Conservation (phyloP, 169 alveolate species). For the Plasmodium inui region DNA sequence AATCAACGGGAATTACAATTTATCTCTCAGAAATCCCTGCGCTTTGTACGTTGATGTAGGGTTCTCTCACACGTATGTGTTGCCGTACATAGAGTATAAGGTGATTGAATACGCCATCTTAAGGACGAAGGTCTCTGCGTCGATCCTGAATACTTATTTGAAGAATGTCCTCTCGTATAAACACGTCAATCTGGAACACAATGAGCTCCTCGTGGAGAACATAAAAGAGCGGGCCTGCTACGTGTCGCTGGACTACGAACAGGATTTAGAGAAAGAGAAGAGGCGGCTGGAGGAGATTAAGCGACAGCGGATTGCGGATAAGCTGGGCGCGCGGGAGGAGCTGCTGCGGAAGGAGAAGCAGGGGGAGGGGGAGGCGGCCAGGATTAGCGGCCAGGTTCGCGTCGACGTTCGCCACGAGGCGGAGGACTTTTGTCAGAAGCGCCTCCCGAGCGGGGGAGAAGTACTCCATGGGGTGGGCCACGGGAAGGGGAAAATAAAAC, state of each 20-base stretch:
- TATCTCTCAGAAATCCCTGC: slow-evolving; percentile 79
- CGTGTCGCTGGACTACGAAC: slow-evolving; percentile 75
- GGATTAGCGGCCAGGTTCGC: neutral
- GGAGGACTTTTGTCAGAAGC: neutral
- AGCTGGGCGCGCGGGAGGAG: slow-evolving; percentile 16
- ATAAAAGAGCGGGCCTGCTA: slow-evolving; percentile 80
- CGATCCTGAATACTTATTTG: slow-evolving; percentile 84
- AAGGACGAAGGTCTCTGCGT: slow-evolving; percentile 85
- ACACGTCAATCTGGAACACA: slow-evolving; percentile 86
- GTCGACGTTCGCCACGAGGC: neutral
- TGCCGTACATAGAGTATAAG: slow-evolving; percentile 85
- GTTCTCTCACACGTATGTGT: slow-evolving; percentile 84
- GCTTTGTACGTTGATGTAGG: slow-evolving; percentile 91
- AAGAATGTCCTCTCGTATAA: slow-evolving; percentile 85
- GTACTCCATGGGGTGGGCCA: neutral
- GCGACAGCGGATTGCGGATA: slow-evolving; percentile 6
- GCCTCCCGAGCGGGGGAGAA: neutral
- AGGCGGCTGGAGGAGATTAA: slow-evolving; percentile 21
- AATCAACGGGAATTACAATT: slow-evolving; percentile 46
- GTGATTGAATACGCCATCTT: slow-evolving; percentile 87
- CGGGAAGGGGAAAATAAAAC: neutral
- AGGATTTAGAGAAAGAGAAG: slow-evolving; percentile 40
- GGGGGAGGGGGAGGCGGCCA: neutral
- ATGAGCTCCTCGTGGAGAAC: slow-evolving; percentile 89
- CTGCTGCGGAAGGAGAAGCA: slow-evolving; percentile 1